These are phyloP conservation scores for Anaeromyces robustus DNA, from an alignment of 192 early-diverging fungal genomes.

Conservation along the genomic window DNA sequence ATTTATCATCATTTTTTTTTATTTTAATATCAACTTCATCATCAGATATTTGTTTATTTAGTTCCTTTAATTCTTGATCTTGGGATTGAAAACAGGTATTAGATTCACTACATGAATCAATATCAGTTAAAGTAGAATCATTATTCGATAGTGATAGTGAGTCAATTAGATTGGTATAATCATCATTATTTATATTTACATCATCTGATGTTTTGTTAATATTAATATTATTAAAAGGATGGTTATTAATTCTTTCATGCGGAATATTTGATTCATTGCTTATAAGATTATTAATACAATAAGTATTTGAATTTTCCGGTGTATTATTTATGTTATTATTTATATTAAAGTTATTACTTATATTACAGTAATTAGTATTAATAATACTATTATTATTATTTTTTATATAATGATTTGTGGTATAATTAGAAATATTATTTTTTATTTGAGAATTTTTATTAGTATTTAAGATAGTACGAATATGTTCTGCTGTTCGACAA, in stretches of 20 bases:
- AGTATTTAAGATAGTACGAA: slow-evolving; percentile 69
- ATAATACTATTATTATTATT: not conserved
- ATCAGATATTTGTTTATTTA: not conserved
- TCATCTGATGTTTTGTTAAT: not conserved
- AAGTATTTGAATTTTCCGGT: too few species aligned
- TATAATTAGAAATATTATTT: not conserved
- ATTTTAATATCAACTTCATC: not conserved
- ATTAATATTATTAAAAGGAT: too few species aligned
- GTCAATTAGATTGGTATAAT: not conserved
- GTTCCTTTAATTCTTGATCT: not conserved
- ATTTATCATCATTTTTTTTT: not conserved
- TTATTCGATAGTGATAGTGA: not conserved
- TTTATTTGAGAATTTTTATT: slow-evolving; percentile 28
- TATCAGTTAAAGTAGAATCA: not conserved
- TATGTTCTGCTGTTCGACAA: slow-evolving; percentile 71
- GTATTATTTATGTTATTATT: not conserved
- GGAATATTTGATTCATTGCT: too few species aligned
- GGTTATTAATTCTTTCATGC: too few species aligned
- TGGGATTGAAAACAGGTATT: not conserved
- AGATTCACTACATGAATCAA: not conserved
- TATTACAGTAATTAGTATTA: too few species aligned
- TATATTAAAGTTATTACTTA: not conserved
- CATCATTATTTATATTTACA: not conserved
- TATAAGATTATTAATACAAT: too few species aligned
- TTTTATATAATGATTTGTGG: not conserved